Percentiles rank a stretch among this genome's conserved stretches.
These are phyloP conservation scores for Amanita rubescens DNA, from an alignment of 768 basidiomycete species.

Conservation along the genomic window DNA sequence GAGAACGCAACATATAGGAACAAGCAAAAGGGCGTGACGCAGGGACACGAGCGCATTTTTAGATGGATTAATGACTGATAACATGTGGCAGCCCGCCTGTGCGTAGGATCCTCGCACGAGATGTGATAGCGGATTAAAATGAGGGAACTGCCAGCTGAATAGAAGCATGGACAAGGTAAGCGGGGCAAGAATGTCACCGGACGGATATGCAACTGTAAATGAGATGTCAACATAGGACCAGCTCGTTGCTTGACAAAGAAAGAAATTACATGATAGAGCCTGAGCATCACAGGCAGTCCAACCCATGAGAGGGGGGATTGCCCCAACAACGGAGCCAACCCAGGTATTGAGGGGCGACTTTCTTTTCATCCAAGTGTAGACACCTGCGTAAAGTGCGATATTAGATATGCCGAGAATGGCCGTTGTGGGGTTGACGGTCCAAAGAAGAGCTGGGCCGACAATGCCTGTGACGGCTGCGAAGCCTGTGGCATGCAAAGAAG, in stretches of 20 bases:
- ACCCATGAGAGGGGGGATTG: constrained; percentile 91
- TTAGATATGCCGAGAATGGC: constrained; percentile 80
- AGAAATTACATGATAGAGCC: constrained; percentile 31
- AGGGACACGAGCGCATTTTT: constrained; percentile 83
- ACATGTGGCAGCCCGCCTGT: constrained; percentile 90
- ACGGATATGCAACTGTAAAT: constrained; percentile 36
- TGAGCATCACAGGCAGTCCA: constrained; percentile 91
- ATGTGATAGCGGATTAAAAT: constrained; percentile 92
- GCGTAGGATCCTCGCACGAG: constrained; percentile 85
- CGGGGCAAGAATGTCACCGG: constrained; percentile 79
- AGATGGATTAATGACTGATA: constrained; percentile 67
- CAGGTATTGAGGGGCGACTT: constrained; percentile 81
- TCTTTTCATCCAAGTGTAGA: constrained; percentile 92
- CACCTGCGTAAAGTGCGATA: constrained; percentile 81
- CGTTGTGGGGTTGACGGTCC: constrained; percentile 78
- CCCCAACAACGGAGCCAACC: constrained; percentile 92
- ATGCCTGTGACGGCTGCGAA: constrained; percentile 77
- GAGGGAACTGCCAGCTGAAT: constrained; percentile 98
- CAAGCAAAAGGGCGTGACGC: constrained; percentile 69
- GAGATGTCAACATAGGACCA: constrained; percentile 54
- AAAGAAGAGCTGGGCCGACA: constrained; percentile 71
- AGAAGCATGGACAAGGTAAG: constrained; percentile 76
- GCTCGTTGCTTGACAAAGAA: constrained; percentile 53
- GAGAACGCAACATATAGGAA: constrained; percentile 73
- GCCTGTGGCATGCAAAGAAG: constrained; percentile 72